Evolutionary conservation across 106 monocot species (phyloP).

Genomic region (Acorus calamus): DNA sequence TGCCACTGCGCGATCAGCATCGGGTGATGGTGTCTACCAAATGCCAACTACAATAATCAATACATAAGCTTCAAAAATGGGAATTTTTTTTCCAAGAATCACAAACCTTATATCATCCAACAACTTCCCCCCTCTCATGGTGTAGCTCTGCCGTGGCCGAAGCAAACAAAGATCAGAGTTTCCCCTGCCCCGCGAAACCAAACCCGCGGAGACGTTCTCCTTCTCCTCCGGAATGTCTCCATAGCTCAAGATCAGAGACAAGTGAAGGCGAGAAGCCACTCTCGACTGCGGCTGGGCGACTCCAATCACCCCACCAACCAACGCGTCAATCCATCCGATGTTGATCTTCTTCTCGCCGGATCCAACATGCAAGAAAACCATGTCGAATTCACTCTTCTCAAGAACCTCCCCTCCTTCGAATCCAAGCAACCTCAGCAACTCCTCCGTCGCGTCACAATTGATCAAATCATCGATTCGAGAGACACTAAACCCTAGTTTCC

Average conservation of each 20-base stretch:
- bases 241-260: conserved; percentile 73
- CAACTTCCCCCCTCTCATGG: conserved; percentile 56
- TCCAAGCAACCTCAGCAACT: conserved; percentile 43
- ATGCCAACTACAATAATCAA: neutral
- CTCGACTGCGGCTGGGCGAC: conserved; percentile 35
- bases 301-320: conserved; percentile 52
- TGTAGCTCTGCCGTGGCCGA: conserved; percentile 77
- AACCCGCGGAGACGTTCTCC: conserved; percentile 13
- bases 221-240: conserved; percentile 24
- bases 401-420: conserved; percentile 45
- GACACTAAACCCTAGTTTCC: conserved; percentile 48
- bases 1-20: conserved; percentile 86
- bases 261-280: conserved; percentile 59
- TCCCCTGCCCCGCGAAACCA: conserved; percentile 19
- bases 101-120: conserved; percentile 57
- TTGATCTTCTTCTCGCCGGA: conserved; percentile 25
- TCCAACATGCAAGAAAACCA: conserved; percentile 60
- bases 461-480: conserved; percentile 30
- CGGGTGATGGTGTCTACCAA: conserved; percentile 71
- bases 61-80: neutral
- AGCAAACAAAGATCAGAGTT: conserved; percentile 76
- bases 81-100: neutral
- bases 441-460: neutral
- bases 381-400: conserved; percentile 66
- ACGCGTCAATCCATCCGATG: conserved; percentile 42